phyloP scores from a whole-genome alignment of 495 filamentous ascomycete genomes.

The Neurospora sp. region DNA sequence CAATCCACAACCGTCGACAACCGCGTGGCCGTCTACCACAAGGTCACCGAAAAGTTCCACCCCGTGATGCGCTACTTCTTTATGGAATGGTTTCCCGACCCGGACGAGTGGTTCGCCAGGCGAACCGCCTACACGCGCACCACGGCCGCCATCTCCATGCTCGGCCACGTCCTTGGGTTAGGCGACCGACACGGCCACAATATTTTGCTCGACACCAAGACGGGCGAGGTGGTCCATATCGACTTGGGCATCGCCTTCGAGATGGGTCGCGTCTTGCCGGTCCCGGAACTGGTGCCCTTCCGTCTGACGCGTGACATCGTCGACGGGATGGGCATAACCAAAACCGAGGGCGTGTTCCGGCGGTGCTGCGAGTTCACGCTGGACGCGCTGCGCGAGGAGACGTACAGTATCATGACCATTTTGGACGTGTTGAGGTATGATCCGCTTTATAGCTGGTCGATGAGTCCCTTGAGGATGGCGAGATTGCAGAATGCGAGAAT shows the following conservation, averaged over 20 bases:
- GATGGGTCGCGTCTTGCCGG: constrained; percentile 81
- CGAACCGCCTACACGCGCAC: constrained; percentile 83
- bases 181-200: constrained; percentile 96
- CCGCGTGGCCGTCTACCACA: constrained; percentile 63
- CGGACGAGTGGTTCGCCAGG: constrained; percentile 88
- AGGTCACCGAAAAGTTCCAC: constrained; percentile 68
- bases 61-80: constrained; percentile 98
- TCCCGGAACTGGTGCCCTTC: constrained; percentile 94
- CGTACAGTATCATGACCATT: constrained; percentile 93
- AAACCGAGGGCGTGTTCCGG: constrained; percentile 90
- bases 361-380: constrained; percentile 96
- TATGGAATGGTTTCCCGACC: constrained; percentile 86
- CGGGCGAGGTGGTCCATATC: constrained; percentile 91
- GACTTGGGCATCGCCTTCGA: constrained; percentile 96
- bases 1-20: constrained; percentile 55
- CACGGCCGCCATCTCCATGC: constrained; percentile 88
- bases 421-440: constrained; percentile 93
- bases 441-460: constrained; percentile 89
- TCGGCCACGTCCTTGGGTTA: constrained; percentile 88
- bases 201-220: constrained; percentile 82
- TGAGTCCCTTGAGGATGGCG: constrained; percentile 76
- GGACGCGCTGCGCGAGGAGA: constrained; percentile 83
- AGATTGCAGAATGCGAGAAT: constrained; percentile 44
- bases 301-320: constrained; percentile 90
- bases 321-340: constrained; percentile 92